A percentile compares a stretch with the other conserved stretches of the same genome.
Evolutionary conservation across 768 basidiomycete genomes (phyloP).

Genomic region (Leccinum arenicola): DNA sequence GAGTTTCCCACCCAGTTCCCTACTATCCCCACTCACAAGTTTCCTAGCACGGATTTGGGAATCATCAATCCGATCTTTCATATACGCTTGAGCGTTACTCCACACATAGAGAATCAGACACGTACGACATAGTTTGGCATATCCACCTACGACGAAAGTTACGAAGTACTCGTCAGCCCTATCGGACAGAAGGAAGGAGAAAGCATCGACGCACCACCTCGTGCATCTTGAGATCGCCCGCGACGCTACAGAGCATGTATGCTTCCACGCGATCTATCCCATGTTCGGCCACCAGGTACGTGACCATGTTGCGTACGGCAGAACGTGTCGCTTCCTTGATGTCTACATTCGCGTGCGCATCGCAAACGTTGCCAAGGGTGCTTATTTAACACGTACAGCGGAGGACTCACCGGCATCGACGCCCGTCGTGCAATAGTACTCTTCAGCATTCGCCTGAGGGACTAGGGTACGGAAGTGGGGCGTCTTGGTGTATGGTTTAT

Average conservation of each 20-base stretch:
- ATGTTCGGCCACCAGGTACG: constrained; percentile 44
- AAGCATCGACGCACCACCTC: constrained; percentile 44
- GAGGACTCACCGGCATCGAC: constrained; percentile 40
- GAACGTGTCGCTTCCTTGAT: constrained; percentile 52
- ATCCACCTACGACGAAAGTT: constrained; percentile 44
- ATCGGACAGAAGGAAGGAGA: not conserved
- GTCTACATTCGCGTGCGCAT: constrained; percentile 28
- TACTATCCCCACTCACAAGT: not conserved
- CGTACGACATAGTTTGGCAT: constrained; percentile 65
- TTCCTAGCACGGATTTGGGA: constrained; percentile 41
- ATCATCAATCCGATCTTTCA: constrained; percentile 58
- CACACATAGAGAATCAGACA: not conserved
- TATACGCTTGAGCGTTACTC: not conserved
- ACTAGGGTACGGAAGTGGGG: constrained; percentile 49
- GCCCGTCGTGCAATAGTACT: constrained; percentile 59
- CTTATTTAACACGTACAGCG: not conserved
- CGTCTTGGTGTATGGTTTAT: constrained; percentile 54
- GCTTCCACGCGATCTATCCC: constrained; percentile 46
- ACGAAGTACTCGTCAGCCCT: not conserved
- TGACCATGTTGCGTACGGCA: constrained; percentile 59
- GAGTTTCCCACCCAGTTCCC: not conserved
- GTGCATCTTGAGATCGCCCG: constrained; percentile 56
- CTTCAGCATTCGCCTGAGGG: constrained; percentile 19
- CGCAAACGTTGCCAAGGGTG: not conserved
- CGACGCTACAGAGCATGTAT: constrained; percentile 62